A percentile compares a stretch with the other conserved stretches of the same genome.
These are phyloP conservation scores for Aegilops umbellulata DNA, from an alignment of 176 grass and related monocot genomes.

Conservation along the genomic window DNA sequence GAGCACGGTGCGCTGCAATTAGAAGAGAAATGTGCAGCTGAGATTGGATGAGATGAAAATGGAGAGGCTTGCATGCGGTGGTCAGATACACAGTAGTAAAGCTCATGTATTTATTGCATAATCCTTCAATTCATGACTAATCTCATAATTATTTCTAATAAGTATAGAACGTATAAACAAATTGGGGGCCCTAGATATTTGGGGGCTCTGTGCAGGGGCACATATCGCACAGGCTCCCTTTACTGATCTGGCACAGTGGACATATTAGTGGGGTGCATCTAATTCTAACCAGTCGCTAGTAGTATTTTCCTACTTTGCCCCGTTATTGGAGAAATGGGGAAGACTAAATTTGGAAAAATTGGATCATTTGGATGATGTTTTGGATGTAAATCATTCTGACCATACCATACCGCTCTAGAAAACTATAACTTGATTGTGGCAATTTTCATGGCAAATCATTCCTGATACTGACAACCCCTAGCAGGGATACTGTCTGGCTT, in stretches of 20 bases:
- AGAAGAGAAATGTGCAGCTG: too few species aligned
- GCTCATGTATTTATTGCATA: too few species aligned
- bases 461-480: neutral
- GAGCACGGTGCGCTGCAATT: too few species aligned
- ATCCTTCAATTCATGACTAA: too few species aligned
- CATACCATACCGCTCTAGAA: neutral
- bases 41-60: too few species aligned
- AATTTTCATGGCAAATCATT: constrained; percentile 1
- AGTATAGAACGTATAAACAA: too few species aligned
- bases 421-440: neutral
- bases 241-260: neutral
- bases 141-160: too few species aligned
- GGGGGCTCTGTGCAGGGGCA: neutral
- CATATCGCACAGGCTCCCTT: neutral
- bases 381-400: neutral
- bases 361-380: neutral
- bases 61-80: too few species aligned
- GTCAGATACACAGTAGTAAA: too few species aligned
- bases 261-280: neutral
- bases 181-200: too few species aligned
- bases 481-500: neutral
- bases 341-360: neutral
- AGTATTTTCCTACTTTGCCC: neutral
- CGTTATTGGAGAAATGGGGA: neutral
- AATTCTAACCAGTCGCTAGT: neutral